Conservation (phyloP, 495 filamentous ascomycete genomes). For the Bombardia bombarda region DNA sequence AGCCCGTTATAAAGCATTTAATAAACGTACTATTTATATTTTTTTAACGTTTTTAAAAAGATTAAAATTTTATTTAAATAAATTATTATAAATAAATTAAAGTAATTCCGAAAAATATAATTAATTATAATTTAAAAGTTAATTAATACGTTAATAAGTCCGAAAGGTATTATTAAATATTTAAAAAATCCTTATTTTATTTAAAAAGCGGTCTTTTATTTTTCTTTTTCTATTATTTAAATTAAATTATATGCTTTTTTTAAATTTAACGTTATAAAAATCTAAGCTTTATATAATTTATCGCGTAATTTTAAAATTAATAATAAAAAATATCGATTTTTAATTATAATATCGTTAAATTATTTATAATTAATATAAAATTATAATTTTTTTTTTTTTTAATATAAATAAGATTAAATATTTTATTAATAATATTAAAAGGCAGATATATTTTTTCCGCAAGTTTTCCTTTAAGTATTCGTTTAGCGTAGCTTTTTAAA, state of each 20-base stretch:
- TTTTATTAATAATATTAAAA: neutral
- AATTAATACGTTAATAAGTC: neutral
- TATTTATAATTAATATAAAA: neutral
- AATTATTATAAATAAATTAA: neutral
- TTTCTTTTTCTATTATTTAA: neutral
- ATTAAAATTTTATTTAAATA: conserved; percentile 1
- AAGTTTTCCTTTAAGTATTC: too few species aligned
- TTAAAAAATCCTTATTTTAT: neutral
- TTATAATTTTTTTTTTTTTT: neutral
- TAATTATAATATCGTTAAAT: neutral
- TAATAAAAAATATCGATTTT: conserved; percentile 1
- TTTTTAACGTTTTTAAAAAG: neutral
- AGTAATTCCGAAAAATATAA: neutral
- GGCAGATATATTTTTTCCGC: too few species aligned
- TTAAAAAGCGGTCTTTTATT: neutral
- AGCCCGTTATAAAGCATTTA: neutral
- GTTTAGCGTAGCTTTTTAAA: too few species aligned
- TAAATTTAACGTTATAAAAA: neutral
- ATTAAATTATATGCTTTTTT: neutral
- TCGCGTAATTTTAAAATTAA: neutral
- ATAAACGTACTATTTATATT: conserved; percentile 1
- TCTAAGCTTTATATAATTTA: neutral
- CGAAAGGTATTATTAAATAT: neutral
- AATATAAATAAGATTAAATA: neutral
- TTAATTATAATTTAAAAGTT: conserved; percentile 1